Conservation (phyloP, 2,329 filamentous ascomycete genomes). For the Cadophora luteo-olivacea region DNA sequence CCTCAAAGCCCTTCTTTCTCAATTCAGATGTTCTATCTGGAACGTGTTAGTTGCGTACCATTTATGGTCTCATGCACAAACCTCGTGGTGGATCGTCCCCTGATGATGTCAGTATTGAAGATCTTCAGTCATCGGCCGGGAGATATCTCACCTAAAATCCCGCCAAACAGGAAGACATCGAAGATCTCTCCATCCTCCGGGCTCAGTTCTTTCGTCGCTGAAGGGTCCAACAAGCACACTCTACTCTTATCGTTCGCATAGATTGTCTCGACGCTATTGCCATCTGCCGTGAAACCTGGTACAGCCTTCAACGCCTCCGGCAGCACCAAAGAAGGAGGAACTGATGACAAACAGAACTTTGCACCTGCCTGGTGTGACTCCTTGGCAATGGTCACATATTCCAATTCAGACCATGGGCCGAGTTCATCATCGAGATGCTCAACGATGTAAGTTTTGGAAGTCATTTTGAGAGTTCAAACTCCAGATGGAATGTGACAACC, state of each 20-base stretch:
- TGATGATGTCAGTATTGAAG: conserved; percentile 47
- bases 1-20: conserved; percentile 89
- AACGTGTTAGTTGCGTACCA: conserved; percentile 22
- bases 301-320: conserved; percentile 61
- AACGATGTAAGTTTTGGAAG: conserved; percentile 82
- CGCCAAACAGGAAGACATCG: conserved; percentile 93
- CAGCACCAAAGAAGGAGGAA: conserved; percentile 73
- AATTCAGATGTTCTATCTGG: conserved; percentile 94
- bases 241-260: conserved; percentile 74
- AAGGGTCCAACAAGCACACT: conserved; percentile 89
- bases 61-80: conserved; percentile 50
- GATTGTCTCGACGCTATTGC: conserved; percentile 80
- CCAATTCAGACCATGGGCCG: conserved; percentile 90
- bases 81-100: conserved; percentile 94
- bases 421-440: conserved; percentile 97
- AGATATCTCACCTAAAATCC: conserved; percentile 78
- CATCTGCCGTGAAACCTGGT: conserved; percentile 73
- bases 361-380: conserved; percentile 74
- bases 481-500: not conserved
- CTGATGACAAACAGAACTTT: conserved; percentile 81
- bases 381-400: conserved; percentile 86
- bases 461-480: conserved; percentile 45
- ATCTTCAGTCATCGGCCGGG: not conserved
- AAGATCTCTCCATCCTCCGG: conserved; percentile 85
- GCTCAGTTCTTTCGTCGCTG: conserved; percentile 79